Percentiles rank a stretch among this genome's conserved stretches.
phyloP scores from a whole-genome alignment of 805 yeast species.

The Suhomyces sp. region DNA sequence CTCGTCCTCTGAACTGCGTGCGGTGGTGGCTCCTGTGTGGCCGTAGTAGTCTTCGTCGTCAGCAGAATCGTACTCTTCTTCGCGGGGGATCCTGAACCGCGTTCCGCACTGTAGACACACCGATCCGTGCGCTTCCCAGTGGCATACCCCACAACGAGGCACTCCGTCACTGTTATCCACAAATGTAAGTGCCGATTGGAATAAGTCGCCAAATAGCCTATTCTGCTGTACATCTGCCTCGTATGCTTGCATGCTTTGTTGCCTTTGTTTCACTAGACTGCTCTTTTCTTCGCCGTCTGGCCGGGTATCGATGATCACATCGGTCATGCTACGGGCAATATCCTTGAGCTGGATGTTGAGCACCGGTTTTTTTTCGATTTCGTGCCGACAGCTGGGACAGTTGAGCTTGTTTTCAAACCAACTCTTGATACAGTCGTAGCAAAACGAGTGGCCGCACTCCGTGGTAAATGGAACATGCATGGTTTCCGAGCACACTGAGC shows the following conservation, averaged over 20 bases:
- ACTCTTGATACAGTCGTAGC: conserved; percentile 58
- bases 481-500: conserved; percentile 67
- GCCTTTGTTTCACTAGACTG: conserved; percentile 21
- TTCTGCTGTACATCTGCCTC: conserved; percentile 36
- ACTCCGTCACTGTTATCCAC: conserved; percentile 69
- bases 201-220: conserved; percentile 47
- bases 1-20: conserved; percentile 6
- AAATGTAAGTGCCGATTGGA: conserved; percentile 50
- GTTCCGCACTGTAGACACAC: conserved; percentile 69
- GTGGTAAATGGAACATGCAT: conserved; percentile 64
- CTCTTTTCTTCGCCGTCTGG: conserved; percentile 23
- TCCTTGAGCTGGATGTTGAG: conserved; percentile 53
- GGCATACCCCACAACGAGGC: conserved; percentile 70
- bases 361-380: conserved; percentile 48
- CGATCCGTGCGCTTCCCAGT: conserved; percentile 72
- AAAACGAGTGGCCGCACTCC: conserved; percentile 71
- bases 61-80: conserved; percentile 31
- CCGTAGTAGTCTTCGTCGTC: conserved; percentile 24
- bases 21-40: neutral
- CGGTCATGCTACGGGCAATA: conserved; percentile 38
- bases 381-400: conserved; percentile 68
- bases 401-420: conserved; percentile 59
- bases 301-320: conserved; percentile 37
- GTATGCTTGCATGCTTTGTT: conserved; percentile 31
- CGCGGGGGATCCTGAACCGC: conserved; percentile 38